A percentile compares a stretch with the other conserved stretches of the same genome.
These are phyloP conservation scores for Plasmodium reichenowi DNA, from an alignment of 169 alveolate species.

Conservation along the genomic window DNA sequence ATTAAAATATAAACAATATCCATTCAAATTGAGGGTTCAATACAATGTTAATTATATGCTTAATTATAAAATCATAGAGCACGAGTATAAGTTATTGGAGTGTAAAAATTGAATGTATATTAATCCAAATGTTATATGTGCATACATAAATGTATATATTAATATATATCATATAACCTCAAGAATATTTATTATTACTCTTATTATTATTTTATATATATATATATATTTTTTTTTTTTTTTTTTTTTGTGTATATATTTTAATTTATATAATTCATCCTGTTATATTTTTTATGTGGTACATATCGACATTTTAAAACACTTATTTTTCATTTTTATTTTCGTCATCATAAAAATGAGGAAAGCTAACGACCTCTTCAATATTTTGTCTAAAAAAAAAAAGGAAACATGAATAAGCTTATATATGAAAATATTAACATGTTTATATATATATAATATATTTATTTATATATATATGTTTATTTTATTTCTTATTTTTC, in stretches of 20 bases:
- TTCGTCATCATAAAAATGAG: constrained; percentile 47
- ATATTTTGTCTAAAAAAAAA: constrained; percentile 23
- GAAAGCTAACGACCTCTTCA: constrained; percentile 68
- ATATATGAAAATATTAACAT: neutral
- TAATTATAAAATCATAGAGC: constrained; percentile 78
- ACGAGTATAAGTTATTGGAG: constrained; percentile 76
- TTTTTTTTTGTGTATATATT: too few species aligned
- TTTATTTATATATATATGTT: constrained; percentile 5
- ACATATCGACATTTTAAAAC: neutral
- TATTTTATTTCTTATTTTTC: neutral
- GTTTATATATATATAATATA: neutral
- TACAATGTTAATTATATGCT: constrained; percentile 83
- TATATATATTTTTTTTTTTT: too few species aligned
- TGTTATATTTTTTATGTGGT: too few species aligned
- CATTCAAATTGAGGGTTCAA: constrained; percentile 44
- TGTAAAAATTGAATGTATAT: neutral
- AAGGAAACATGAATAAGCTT: neutral
- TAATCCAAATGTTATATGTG: too few species aligned
- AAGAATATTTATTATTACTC: too few species aligned
- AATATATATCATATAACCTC: too few species aligned
- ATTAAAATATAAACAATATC: constrained; percentile 44
- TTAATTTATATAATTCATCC: too few species aligned
- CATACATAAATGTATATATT: too few species aligned
- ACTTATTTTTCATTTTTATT: neutral
- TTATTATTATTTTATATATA: too few species aligned